Evolutionary conservation across 352 stramenopile genomes (phyloP).

Genomic region (Phytophthora kernoviae): DNA sequence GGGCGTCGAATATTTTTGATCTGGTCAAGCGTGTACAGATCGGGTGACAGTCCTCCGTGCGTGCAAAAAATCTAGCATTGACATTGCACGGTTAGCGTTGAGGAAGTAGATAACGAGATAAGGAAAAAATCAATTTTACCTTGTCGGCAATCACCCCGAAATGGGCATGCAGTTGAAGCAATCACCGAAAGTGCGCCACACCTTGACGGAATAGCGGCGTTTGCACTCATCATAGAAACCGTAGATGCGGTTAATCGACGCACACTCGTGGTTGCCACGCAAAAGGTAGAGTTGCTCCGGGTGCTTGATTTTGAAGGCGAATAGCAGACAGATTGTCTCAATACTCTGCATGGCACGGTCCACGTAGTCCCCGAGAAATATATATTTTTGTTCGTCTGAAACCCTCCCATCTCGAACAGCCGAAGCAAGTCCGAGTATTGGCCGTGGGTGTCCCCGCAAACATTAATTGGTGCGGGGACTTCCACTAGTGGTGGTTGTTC

Average conservation of each 20-base stretch:
- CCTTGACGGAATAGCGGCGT: conserved; percentile 90
- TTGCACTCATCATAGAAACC: conserved; percentile 99
- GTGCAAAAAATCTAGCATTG: conserved; percentile 96
- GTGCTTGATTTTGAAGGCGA: conserved; percentile 99
- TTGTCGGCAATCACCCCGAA: conserved; percentile 96
- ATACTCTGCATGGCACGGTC: conserved; percentile 96
- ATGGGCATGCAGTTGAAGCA: conserved; percentile 99
- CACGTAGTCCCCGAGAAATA: conserved; percentile 92
- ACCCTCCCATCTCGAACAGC: conserved; percentile 94
- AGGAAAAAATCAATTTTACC: conserved; percentile 16
- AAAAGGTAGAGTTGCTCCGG: conserved; percentile 98
- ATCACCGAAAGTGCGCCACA: conserved; percentile 97
- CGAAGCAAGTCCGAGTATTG: conserved; percentile 99
- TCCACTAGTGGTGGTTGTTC: conserved; percentile 95
- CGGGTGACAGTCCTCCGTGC: conserved; percentile 92
- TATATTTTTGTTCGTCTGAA: conserved; percentile 79
- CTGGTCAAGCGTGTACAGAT: conserved; percentile 97
- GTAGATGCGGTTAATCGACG: conserved; percentile 99
- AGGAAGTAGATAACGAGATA: no score
- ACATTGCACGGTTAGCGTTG: not conserved
- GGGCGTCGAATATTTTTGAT: conserved; percentile 90
- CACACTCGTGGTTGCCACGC: conserved; percentile 98
- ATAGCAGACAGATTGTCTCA: conserved; percentile 97
- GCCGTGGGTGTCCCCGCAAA: conserved; percentile 97
- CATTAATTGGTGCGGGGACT: conserved; percentile 95